A percentile compares a stretch with the other conserved stretches of the same genome.
These are phyloP conservation scores for Starmerella riodocensis DNA, from an alignment of 805 yeast genomes.

Conservation along the genomic window DNA sequence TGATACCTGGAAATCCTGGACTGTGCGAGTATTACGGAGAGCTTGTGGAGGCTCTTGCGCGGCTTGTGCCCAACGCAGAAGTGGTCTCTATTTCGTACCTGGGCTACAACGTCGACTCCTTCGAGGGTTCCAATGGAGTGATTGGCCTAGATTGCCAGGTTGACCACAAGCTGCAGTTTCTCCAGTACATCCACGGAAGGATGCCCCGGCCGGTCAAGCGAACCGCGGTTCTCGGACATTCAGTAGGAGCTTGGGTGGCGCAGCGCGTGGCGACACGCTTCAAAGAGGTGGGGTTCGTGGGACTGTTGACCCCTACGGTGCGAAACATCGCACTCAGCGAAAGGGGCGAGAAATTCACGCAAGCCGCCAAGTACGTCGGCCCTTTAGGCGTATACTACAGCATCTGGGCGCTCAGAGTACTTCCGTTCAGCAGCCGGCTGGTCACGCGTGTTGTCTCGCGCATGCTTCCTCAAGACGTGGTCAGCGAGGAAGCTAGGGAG, in stretches of 20 bases:
- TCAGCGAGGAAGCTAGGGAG: conserved; percentile 4
- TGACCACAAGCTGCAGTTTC: conserved; percentile 42
- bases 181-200: conserved; percentile 27
- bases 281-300: conserved; percentile 33
- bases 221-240: conserved; percentile 49
- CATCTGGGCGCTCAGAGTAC: conserved; percentile 2
- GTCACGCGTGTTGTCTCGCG: neutral
- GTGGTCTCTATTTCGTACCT: conserved; percentile 52
- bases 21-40: conserved; percentile 49
- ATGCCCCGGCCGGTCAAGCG: conserved; percentile 22
- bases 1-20: conserved; percentile 74
- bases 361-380: conserved; percentile 21
- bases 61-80: conserved; percentile 35
- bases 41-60: conserved; percentile 36
- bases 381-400: conserved; percentile 1
- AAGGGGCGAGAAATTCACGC: conserved; percentile 30
- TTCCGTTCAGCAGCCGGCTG: conserved; percentile 6
- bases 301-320: conserved; percentile 60
- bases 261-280: conserved; percentile 37
- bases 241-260: conserved; percentile 53
- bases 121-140: conserved; percentile 14
- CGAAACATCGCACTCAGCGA: conserved; percentile 41
- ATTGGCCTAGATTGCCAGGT: conserved; percentile 42
- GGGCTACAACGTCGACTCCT: conserved; percentile 34
- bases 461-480: conserved; percentile 12